phyloP scores from a whole-genome alignment of 805 yeast species.

The Cyberlindnera mrakii region DNA sequence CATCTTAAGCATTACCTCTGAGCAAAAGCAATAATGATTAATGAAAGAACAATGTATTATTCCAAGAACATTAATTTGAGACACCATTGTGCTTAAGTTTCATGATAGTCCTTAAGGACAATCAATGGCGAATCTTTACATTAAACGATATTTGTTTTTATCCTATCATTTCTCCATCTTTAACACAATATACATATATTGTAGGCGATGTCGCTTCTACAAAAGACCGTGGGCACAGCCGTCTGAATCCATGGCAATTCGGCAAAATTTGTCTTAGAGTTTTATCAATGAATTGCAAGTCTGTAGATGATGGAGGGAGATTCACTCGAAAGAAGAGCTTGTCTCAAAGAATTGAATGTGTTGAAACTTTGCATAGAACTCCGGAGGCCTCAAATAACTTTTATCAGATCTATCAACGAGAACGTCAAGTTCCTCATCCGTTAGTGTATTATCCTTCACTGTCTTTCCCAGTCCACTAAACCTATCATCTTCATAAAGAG shows the following conservation, averaged over 20 bases:
- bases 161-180: background rate
- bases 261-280: too few species aligned
- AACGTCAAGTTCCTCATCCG: slow-evolving; percentile 39
- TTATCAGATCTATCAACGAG: slow-evolving; percentile 41
- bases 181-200: background rate
- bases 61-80: too few species aligned
- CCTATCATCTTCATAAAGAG: slow-evolving; percentile 34
- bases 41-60: too few species aligned
- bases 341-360: slow-evolving; percentile 36
- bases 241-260: too few species aligned
- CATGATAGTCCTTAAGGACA: too few species aligned
- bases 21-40: too few species aligned
- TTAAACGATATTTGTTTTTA: too few species aligned
- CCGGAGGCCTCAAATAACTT: slow-evolving; percentile 31
- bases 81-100: too few species aligned
- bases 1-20: too few species aligned
- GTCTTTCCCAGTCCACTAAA: slow-evolving; percentile 24
- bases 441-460: slow-evolving; percentile 17
- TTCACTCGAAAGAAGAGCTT: slow-evolving; percentile 11
- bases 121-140: too few species aligned
- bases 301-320: background rate
- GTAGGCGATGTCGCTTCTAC: too few species aligned
- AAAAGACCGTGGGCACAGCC: too few species aligned
- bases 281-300: background rate
- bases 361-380: slow-evolving; percentile 21